phyloP scores from a whole-genome alignment of 2,329 filamentous ascomycete genomes.

The Teratosphaeria pseudoeucalypti region DNA sequence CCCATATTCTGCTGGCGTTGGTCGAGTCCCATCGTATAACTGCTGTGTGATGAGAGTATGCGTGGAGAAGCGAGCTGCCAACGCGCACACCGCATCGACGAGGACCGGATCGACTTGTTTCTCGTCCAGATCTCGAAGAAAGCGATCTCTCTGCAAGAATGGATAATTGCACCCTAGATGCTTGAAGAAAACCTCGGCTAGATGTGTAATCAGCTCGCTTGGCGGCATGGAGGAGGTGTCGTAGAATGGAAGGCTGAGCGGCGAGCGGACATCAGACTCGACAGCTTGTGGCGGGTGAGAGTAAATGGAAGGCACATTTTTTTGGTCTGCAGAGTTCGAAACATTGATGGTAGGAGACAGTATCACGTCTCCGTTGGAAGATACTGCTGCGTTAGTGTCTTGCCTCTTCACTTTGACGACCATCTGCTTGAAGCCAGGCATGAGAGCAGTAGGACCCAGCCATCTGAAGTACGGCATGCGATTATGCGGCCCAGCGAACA shows the following conservation, averaged over 20 bases:
- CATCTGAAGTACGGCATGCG: constrained; percentile 83
- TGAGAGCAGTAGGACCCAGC: constrained; percentile 83
- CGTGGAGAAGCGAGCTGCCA: constrained; percentile 69
- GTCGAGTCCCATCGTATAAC: constrained; percentile 40
- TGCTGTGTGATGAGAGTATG: constrained; percentile 42
- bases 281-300: constrained; percentile 17
- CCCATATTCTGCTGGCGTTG: constrained; percentile 55
- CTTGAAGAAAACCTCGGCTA: constrained; percentile 71
- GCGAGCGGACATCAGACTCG: constrained; percentile 33
- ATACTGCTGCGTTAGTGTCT: constrained; percentile 49
- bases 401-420: constrained; percentile 64
- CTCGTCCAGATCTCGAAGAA: constrained; percentile 65
- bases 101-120: constrained; percentile 75
- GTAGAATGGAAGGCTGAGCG: constrained; percentile 54
- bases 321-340: constrained; percentile 7
- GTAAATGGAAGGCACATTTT: constrained; percentile 10
- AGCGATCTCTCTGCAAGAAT: constrained; percentile 63
- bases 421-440: constrained; percentile 89
- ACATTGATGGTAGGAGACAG: constrained; percentile 18
- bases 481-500: constrained; percentile 35
- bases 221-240: constrained; percentile 64
- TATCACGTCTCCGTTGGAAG: constrained; percentile 35
- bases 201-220: constrained; percentile 61
- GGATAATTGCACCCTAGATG: constrained; percentile 80
- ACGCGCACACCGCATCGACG: constrained; percentile 73